A percentile compares a stretch with the other conserved stretches of the same genome.
These are phyloP conservation scores for Candida ulmi DNA, from an alignment of 805 yeast species.

Conservation along the genomic window DNA sequence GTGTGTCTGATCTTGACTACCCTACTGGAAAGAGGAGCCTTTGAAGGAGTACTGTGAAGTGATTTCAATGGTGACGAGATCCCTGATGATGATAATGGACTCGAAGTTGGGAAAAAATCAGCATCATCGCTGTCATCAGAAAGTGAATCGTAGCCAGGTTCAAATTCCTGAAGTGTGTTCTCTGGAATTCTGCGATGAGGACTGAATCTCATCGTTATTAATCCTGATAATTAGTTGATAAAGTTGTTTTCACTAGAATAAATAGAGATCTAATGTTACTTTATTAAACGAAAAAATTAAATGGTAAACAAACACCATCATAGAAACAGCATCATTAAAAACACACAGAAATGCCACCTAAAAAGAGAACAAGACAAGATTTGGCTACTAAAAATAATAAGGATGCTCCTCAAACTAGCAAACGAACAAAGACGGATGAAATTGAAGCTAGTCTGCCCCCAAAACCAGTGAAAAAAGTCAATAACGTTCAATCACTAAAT, in stretches of 20 bases:
- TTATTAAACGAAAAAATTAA: background rate
- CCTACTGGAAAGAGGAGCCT: constrained; percentile 5
- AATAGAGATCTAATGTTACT: background rate
- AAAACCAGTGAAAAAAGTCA: too few relatives aligned
- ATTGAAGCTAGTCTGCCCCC: too few relatives aligned
- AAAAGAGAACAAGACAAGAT: constrained; percentile 4
- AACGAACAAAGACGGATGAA: background rate
- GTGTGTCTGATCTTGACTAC: background rate
- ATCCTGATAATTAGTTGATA: too few relatives aligned
- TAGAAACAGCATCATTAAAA: background rate
- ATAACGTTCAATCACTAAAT: background rate
- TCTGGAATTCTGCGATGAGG: constrained; percentile 8
- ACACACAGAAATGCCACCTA: constrained; percentile 5
- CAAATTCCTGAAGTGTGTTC: constrained; percentile 1
- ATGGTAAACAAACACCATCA: background rate
- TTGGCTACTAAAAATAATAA: too few relatives aligned
- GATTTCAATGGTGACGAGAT: constrained; percentile 18
- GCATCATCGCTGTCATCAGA: constrained; percentile 6
- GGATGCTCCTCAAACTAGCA: too few relatives aligned
- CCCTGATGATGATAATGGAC: constrained; percentile 2
- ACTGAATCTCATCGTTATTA: constrained; percentile 13
- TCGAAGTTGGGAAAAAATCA: background rate
- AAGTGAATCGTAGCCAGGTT: constrained; percentile 6
- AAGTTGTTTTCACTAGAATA: too few relatives aligned
- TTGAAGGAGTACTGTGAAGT: constrained; percentile 12